Base-by-base conservation (phyloP, 2,329 filamentous ascomycete species). In the Rhinocladiella similis region DNA sequence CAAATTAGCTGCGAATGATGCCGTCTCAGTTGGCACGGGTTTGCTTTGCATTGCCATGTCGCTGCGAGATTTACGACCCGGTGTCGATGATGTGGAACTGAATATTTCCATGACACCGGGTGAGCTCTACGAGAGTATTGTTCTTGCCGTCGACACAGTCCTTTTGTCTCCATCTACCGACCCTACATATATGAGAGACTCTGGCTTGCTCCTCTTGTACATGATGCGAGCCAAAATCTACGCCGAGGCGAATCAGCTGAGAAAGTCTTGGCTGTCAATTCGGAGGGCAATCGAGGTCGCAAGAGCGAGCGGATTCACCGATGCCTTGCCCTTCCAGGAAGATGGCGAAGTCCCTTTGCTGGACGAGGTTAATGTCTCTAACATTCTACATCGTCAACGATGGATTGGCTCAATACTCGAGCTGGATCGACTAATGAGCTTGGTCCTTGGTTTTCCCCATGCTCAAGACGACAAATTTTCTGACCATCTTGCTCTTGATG, bases 211-310 rank as follows among this genome's bases (percentile, higher is more conserved):
- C 25, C 50, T 63, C 9, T 51, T 63, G 4, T 47, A 58, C 18
- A 61, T 66, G 59, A 56, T 60, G 53, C 54, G 59, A 13, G 53
- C 56, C 41, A 66, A 66, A 36, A 62, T 63, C 33, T 61, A 58
- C 45, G 60, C 59, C 16, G 63, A 65, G 47, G 51, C 50, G 20
- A 57, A 62, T 42, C 63, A 65, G 42, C 50, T 65, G 10, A 56
- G 61, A 18, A 65, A 65, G 45, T 57, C 59, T 10, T 65, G 61
- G 61, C 39, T 65, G n/a, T 36, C 51, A 25, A 45, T 61, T 5
- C 54, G 61, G 7, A 54, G 47, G 38, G 61, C 53, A 20, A 57
- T 63, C 20, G 45, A 55, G 9, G 47, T 52, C 14, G 57, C 63
- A 9, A 43, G 59, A 41, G 52, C 54, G 3, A 57, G 57, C 6